These are phyloP conservation scores for Abelmoschus esculentus DNA, from an alignment of 345 rosid species.

Conservation along the genomic window DNA sequence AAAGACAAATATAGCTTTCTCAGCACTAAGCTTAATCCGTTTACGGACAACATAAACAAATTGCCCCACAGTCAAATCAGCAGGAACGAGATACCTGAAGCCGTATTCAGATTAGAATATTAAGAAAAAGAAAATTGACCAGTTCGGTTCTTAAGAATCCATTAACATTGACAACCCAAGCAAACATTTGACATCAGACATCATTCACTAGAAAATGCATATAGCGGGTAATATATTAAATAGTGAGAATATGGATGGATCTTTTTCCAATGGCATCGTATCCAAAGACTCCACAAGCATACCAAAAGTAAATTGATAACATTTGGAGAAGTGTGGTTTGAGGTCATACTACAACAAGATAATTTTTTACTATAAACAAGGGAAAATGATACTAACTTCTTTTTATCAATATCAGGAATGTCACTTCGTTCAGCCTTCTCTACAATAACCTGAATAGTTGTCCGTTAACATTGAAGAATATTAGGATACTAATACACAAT, in stretches of 20 bases:
- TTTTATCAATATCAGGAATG: conserved; percentile 92
- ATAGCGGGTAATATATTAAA: no score
- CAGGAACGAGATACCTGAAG: conserved; percentile 71
- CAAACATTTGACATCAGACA: no score
- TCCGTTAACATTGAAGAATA: neutral
- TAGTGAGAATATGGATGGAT: neutral
- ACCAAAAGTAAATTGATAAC: neutral
- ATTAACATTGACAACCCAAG: no score
- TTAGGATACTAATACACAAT: neutral
- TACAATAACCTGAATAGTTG: conserved; percentile 63
- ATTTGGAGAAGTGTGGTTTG: neutral
- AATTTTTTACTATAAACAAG: neutral
- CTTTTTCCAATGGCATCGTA: neutral
- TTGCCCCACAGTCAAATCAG: conserved; percentile 15
- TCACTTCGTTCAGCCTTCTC: conserved; percentile 85
- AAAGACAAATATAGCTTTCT: no score
- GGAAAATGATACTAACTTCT: conserved; percentile 56
- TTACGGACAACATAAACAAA: no score
- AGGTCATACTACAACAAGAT: neutral
- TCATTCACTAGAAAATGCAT: no score
- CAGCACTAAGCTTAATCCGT: no score
- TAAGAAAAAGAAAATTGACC: no score
- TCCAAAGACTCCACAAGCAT: no score
- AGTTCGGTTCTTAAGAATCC: no score
- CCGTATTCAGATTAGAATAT: no score